Evolutionary conservation across 2,329 filamentous ascomycete species (phyloP).

Genomic region (Aspergillus sp.): DNA sequence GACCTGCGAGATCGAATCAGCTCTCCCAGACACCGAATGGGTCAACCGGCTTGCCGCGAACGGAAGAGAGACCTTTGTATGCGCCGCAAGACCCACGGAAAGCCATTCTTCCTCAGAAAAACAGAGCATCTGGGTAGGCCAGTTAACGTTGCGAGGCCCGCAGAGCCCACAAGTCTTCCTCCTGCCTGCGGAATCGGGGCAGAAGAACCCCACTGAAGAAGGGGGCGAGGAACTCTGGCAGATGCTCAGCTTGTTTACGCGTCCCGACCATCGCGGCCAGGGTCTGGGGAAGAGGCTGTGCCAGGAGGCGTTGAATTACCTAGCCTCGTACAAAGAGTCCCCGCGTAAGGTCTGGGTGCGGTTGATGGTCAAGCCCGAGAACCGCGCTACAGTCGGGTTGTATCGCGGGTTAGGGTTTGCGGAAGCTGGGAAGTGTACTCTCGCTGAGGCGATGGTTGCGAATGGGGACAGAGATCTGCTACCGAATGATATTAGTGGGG

Average conservation of each 20-base stretch:
- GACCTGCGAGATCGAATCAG: constrained; percentile 22
- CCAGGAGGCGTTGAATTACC: constrained; percentile 16
- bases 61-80: constrained; percentile 21
- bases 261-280: constrained; percentile 20
- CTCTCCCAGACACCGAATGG: constrained; percentile 17
- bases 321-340: constrained; percentile 5
- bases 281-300: constrained; percentile 19
- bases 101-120: background rate
- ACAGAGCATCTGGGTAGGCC: constrained; percentile 20
- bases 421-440: constrained; percentile 18
- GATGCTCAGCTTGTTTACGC: constrained; percentile 22
- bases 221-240: constrained; percentile 21
- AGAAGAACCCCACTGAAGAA: constrained; percentile 11
- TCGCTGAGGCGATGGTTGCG: constrained; percentile 19
- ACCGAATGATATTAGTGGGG: constrained; percentile 14
- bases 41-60: constrained; percentile 13
- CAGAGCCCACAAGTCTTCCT: constrained; percentile 12
- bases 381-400: constrained; percentile 15
- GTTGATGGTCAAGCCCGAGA: constrained; percentile 21
- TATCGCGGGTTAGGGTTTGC: constrained; percentile 21
- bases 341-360: constrained; percentile 12
- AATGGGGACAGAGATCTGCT: constrained; percentile 22
- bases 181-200: constrained; percentile 15
- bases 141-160: constrained; percentile 23
- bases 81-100: constrained; percentile 9